These are phyloP conservation scores for Chalciporus piperatus DNA, from an alignment of 768 basidiomycete species.

Conservation along the genomic window DNA sequence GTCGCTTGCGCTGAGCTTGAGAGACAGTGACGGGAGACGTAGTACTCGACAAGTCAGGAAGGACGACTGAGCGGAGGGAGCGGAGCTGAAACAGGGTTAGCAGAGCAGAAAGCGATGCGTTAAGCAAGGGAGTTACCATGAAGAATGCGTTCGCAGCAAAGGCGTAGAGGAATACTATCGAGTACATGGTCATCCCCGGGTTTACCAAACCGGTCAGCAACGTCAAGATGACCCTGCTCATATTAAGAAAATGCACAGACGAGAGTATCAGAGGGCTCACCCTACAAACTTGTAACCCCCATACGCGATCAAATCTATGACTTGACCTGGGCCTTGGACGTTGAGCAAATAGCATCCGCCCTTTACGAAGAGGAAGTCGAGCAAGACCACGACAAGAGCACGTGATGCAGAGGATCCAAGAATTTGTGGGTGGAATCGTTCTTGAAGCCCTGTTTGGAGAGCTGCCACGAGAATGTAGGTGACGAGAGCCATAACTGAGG, in stretches of 20 bases:
- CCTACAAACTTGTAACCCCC: constrained; percentile 98
- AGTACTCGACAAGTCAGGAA: constrained; percentile 67
- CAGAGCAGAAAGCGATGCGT: no score
- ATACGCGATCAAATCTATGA: constrained; percentile 85
- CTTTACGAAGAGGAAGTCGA: constrained; percentile 89
- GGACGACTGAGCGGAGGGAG: constrained; percentile 86
- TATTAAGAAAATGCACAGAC: not conserved
- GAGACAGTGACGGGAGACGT: constrained; percentile 56
- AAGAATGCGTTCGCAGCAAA: constrained; percentile 93
- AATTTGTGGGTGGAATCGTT: constrained; percentile 83
- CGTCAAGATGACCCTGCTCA: constrained; percentile 75
- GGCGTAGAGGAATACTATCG: constrained; percentile 74
- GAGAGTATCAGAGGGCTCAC: constrained; percentile 38
- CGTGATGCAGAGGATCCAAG: constrained; percentile 85
- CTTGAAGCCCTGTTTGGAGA: constrained; percentile 76
- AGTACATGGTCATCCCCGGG: constrained; percentile 60
- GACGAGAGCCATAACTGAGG: constrained; percentile 87
- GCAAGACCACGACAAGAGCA: constrained; percentile 76
- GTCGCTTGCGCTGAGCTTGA: constrained; percentile 73
- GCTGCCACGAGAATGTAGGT: constrained; percentile 93
- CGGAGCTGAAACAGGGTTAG: constrained; percentile 59
- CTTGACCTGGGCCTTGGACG: constrained; percentile 67
- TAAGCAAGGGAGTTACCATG: constrained; percentile 51
- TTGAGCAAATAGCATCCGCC: constrained; percentile 92
- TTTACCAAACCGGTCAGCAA: constrained; percentile 70